Conservation (phyloP, 306 rosid genomes). For the Pachyrhizus erosus region DNA sequence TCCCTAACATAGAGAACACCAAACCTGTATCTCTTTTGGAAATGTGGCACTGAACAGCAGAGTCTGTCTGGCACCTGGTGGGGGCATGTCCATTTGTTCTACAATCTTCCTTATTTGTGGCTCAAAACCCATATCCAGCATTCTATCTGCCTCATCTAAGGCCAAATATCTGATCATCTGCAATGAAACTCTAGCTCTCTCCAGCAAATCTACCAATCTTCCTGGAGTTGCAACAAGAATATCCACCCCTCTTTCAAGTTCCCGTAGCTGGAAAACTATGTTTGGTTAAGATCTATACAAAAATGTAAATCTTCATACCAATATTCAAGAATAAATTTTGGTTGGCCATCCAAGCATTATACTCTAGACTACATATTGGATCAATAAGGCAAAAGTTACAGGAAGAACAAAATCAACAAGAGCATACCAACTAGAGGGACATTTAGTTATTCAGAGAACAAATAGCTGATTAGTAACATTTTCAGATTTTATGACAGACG, state of each 20-base stretch:
- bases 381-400: too few relatives aligned
- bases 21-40: constrained; percentile 90
- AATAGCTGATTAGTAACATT: too few relatives aligned
- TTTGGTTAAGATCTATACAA: constrained; percentile 30
- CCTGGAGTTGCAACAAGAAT: constrained; percentile 98
- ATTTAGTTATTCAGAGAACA: too few relatives aligned
- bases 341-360: too few relatives aligned
- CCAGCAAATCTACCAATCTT: constrained; percentile 90
- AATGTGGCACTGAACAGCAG: constrained; percentile 93
- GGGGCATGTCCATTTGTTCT: constrained; percentile 91
- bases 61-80: constrained; percentile 78
- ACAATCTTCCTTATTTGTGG: constrained; percentile 58
- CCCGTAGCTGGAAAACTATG: constrained; percentile 69
- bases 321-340: background rate
- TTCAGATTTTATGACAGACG: too few relatives aligned
- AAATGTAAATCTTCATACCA: background rate
- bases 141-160: constrained; percentile 59
- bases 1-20: constrained; percentile 3
- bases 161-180: constrained; percentile 63
- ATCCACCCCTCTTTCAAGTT: constrained; percentile 92
- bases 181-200: constrained; percentile 83
- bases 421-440: too few relatives aligned
- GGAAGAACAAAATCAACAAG: too few relatives aligned
- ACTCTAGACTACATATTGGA: too few relatives aligned
- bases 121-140: constrained; percentile 61